Evolutionary conservation across 768 basidiomycete species (phyloP).

Genomic region (Fomitopsis pulvina): DNA sequence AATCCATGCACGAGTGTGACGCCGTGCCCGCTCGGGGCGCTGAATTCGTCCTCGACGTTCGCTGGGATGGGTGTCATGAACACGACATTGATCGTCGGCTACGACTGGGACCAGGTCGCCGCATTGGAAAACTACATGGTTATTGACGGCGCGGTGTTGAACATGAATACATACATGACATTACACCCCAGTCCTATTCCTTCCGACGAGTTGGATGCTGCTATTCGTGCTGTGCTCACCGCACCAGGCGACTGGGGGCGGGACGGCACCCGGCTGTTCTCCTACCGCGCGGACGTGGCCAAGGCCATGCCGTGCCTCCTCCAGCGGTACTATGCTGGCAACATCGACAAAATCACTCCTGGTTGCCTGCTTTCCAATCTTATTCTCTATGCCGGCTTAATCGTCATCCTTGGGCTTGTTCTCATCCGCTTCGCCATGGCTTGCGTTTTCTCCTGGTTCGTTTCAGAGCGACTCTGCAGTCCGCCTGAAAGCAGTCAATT

Average conservation of each 20-base stretch:
- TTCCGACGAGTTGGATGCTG: slow-evolving; percentile 73
- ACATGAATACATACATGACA: slow-evolving; percentile 80
- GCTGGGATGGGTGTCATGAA: slow-evolving; percentile 54
- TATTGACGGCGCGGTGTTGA: slow-evolving; percentile 89
- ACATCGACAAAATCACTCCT: slow-evolving; percentile 94
- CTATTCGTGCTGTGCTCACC: slow-evolving; percentile 69
- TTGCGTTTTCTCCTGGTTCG: slow-evolving; percentile 93
- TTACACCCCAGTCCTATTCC: slow-evolving; percentile 63
- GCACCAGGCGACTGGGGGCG: slow-evolving; percentile 55
- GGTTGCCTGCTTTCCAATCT: slow-evolving; percentile 91
- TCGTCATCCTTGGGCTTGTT: slow-evolving; percentile 88
- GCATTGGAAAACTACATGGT: slow-evolving; percentile 72
- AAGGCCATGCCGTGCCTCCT: slow-evolving; percentile 73
- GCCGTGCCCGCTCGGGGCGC: slow-evolving; percentile 61
- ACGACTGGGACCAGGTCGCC: slow-evolving; percentile 86
- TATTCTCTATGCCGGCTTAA: slow-evolving; percentile 84
- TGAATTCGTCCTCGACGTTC: slow-evolving; percentile 52
- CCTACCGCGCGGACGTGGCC: slow-evolving; percentile 57
- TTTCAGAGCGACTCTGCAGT: slow-evolving; percentile 75
- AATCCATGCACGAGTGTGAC: slow-evolving; percentile 54
- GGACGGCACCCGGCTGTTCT: slow-evolving; percentile 87
- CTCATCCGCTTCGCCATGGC: slow-evolving; percentile 94
- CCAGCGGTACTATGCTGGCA: slow-evolving; percentile 85
- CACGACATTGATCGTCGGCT: slow-evolving; percentile 71
- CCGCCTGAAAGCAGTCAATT: slow-evolving; percentile 68